A percentile compares a stretch with the other conserved stretches of the same genome.
phyloP scores from a whole-genome alignment of 306 rosid genomes.

The Abrus pulchellus region DNA sequence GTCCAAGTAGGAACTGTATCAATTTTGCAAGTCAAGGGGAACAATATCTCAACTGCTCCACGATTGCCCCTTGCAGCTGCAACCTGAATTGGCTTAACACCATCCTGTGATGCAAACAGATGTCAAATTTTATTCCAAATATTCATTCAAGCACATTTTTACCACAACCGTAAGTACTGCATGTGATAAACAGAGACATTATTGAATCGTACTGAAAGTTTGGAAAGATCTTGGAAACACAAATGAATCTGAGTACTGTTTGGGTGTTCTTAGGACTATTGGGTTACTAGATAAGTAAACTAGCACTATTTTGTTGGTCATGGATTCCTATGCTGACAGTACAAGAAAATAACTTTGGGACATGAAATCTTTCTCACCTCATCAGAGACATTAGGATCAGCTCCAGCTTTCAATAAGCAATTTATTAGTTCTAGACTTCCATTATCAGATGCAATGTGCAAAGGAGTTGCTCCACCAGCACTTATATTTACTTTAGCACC shows the following conservation, averaged over 20 bases:
- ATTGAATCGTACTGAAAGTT: constrained; percentile 22
- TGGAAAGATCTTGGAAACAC: constrained; percentile 30
- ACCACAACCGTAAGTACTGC: constrained; percentile 36
- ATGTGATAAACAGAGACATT: constrained; percentile 16
- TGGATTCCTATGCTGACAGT: background rate
- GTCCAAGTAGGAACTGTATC: constrained; percentile 78
- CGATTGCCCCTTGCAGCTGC: constrained; percentile 82
- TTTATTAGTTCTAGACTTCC: constrained; percentile 72
- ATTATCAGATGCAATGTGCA: constrained; percentile 88
- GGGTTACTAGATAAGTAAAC: constrained; percentile 24
- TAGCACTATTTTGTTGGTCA: constrained; percentile 1
- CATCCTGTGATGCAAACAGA: constrained; percentile 76
- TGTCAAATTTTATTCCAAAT: constrained; percentile 17
- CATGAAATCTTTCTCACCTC: constrained; percentile 63
- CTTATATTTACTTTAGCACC: constrained; percentile 85
- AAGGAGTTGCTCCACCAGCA: constrained; percentile 97
- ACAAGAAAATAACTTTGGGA: constrained; percentile 8
- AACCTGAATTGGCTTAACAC: constrained; percentile 79
- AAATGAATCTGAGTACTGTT: constrained; percentile 6
- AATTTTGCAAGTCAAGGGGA: constrained; percentile 79
- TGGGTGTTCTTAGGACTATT: constrained; percentile 10
- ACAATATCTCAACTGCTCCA: constrained; percentile 73
- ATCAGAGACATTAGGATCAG: constrained; percentile 79
- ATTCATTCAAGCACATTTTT: constrained; percentile 31
- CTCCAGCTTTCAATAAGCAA: constrained; percentile 85